Percentiles rank a stretch among this genome's conserved stretches.
Evolutionary conservation across 1,284 basidiomycete genomes (phyloP).

Genomic region (Malassezia sp.): DNA sequence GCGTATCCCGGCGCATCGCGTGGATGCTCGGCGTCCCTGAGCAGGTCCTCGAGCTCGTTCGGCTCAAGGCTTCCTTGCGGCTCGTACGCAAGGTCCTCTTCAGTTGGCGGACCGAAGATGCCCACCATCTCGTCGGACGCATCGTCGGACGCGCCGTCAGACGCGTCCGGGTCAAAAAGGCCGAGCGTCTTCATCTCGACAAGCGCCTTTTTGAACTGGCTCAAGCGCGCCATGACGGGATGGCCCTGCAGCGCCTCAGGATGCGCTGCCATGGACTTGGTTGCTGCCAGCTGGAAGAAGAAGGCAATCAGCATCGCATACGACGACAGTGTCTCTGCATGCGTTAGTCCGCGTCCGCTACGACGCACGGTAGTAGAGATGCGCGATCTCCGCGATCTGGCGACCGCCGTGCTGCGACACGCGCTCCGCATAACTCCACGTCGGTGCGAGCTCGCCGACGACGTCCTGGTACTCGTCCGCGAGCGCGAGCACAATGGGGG

Average conservation of each 20-base stretch:
- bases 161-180: conserved; percentile 21
- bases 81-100: conserved; percentile 24
- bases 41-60: conserved; percentile 19
- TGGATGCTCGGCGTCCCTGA: conserved; percentile 30
- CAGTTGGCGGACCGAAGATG: conserved; percentile 25
- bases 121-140: conserved; percentile 21
- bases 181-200: conserved; percentile 54
- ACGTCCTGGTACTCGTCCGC: conserved; percentile 52
- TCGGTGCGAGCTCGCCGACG: conserved; percentile 50
- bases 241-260: conserved; percentile 27
- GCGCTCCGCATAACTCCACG: not conserved
- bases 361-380: conserved; percentile 24
- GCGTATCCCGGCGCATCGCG: conserved; percentile 20
- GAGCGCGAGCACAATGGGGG: conserved; percentile 47
- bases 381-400: conserved; percentile 8
- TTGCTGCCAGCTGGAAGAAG: conserved; percentile 70
- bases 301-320: conserved; percentile 84
- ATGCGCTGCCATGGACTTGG: conserved; percentile 45
- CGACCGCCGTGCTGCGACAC: conserved; percentile 7
- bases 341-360: too few species aligned
- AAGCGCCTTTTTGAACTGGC: conserved; percentile 73
- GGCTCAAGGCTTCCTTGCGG: conserved; percentile 17
- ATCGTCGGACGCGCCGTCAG: conserved; percentile 11
- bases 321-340: conserved; percentile 73
- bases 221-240: conserved; percentile 68